These are phyloP conservation scores for Plantago coronopus DNA, from an alignment of 305 asterid species.

Conservation along the genomic window DNA sequence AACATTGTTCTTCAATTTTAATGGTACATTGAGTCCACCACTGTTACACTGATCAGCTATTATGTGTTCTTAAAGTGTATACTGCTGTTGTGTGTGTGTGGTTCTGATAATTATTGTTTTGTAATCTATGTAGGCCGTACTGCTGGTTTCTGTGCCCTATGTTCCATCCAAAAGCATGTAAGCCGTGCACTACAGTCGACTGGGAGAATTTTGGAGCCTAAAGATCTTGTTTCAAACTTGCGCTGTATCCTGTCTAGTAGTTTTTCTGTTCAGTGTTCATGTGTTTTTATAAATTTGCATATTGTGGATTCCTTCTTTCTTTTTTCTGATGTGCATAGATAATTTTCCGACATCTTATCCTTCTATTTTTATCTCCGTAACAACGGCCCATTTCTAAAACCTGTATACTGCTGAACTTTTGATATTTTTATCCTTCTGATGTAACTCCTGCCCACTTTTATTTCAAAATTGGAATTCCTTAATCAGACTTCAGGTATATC, in stretches of 20 bases:
- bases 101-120: conserved; percentile 20
- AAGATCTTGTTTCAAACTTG: conserved; percentile 94
- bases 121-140: conserved; percentile 61
- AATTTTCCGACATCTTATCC: conserved; percentile 3
- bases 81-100: not conserved
- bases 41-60: not conserved
- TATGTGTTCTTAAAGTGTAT: not conserved
- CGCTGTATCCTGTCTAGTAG: conserved; percentile 65
- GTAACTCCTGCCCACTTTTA: too few relatives aligned
- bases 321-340: conserved; percentile 2
- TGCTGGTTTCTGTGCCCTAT: conserved; percentile 95
- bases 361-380: conserved; percentile 1
- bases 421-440: too few relatives aligned
- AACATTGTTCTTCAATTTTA: too few relatives aligned
- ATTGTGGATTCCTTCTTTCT: conserved; percentile 9
- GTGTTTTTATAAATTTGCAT: not conserved
- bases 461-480: conserved; percentile 42
- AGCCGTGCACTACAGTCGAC: conserved; percentile 92
- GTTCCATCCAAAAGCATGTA: conserved; percentile 96
- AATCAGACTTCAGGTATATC: conserved; percentile 68
- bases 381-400: not conserved
- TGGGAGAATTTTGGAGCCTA: conserved; percentile 92
- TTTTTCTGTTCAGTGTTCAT: not conserved
- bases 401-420: not conserved
- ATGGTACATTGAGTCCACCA: too few relatives aligned